These are phyloP conservation scores for Castanea crenata DNA, from an alignment of 306 rosid species.

Conservation along the genomic window DNA sequence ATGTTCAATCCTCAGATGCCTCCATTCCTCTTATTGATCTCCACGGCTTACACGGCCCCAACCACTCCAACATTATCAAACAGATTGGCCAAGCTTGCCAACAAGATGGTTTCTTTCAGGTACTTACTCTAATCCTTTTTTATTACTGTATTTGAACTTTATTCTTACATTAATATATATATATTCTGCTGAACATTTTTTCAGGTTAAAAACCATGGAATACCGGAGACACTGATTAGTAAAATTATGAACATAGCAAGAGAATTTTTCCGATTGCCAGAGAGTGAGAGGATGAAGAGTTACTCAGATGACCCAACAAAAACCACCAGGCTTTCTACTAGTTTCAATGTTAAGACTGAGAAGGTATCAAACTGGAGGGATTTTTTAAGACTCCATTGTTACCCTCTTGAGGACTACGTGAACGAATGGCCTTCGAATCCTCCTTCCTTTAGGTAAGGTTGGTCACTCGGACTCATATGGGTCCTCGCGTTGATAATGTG, in stretches of 20 bases:
- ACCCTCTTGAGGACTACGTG: constrained; percentile 39
- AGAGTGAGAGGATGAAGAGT: constrained; percentile 47
- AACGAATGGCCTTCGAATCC: constrained; percentile 54
- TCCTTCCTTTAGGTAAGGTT: constrained; percentile 48
- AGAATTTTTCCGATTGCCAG: constrained; percentile 44
- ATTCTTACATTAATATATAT: background rate
- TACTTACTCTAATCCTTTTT: background rate
- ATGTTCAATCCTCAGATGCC: constrained; percentile 17
- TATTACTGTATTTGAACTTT: background rate
- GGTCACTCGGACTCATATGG: background rate
- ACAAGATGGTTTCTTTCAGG: constrained; percentile 48
- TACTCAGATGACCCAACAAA: constrained; percentile 51
- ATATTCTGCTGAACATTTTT: background rate
- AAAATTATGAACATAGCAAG: constrained; percentile 20
- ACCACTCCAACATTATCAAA: constrained; percentile 26
- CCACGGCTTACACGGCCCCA: constrained; percentile 34
- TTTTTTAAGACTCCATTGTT: constrained; percentile 47
- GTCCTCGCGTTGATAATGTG: too few relatives aligned
- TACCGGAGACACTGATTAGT: constrained; percentile 20
- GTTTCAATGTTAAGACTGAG: constrained; percentile 50
- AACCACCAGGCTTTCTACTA: constrained; percentile 51
- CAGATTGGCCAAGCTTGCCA: constrained; percentile 44
- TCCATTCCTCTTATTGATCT: constrained; percentile 45
- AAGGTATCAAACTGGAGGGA: constrained; percentile 51
- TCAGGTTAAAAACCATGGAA: constrained; percentile 50